Base-by-base conservation (phyloP, 2,329 filamentous ascomycete species). In the Zymoseptoria brevis region DNA sequence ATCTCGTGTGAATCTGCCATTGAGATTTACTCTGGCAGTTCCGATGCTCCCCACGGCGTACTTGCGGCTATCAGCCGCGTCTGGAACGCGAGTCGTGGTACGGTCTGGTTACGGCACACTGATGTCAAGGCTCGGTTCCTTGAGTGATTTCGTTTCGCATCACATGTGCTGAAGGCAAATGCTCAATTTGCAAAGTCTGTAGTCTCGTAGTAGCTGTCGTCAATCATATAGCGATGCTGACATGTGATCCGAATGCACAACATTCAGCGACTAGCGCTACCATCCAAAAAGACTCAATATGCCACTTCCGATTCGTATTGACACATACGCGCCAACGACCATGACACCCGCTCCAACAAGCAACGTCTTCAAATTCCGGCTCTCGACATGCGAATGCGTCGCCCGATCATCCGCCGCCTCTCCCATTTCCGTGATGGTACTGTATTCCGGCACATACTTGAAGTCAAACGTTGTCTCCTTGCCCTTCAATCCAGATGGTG, bases 381-480 rank as follows among this genome's bases (percentile, higher is more conserved):
- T 73, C 69, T 83, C 80, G 13, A 80, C 69, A 16, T 72, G 72
- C 4, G 71, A 73, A 41, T 68, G 69, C 45, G 68, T 67, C 11
- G 73, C 57, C 67, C 74, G 73, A 29, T 74, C 72, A 62, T 75
- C 74, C 50, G 73, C 69, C 53, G 72, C 71, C 60, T 77, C 72
- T 1, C 76, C 77, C 72, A 80, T 72, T 53, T 77, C 75, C 3
- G 80, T 82, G 11, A 78, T 72, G 8, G 79, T 81, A 54, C 48
- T 50, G 51, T 61, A 58, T 54, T 59, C 59, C 24, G 60, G 56
- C 21, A 62, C 53, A 21, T 60, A 60, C 69, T 90, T 87, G 73
- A 91, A 87, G 19, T 87, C 83, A 68, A 90, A 91, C 8, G 75
- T 77, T 1, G 81, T 83, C 66, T 85, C 80, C 53, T 80, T 76